Evolutionary conservation across 305 asterid genomes (phyloP), one percentile per base, ranked within the genome.

Genomic region (Fraxinus sp.): DNA sequence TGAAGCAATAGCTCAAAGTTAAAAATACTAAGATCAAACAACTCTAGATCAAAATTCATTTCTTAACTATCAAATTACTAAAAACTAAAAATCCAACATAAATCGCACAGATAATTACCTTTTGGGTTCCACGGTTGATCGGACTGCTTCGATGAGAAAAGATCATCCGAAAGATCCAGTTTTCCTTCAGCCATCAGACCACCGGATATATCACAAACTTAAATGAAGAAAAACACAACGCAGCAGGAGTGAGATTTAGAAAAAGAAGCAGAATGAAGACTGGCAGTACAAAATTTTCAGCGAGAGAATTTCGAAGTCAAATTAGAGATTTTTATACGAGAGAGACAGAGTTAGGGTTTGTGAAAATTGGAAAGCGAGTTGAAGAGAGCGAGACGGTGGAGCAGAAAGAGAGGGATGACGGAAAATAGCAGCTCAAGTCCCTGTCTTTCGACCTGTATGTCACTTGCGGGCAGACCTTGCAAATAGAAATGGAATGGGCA

Each of bases 101-200:
- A 80, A 72, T 35, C 70, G 37, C 77, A 11, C 36, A 46, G 71
- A 36, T 0, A 22, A 85, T 80, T 64, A 95, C 98, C 98, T 91
- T 92, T 91, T 57, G 92, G 81, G 78, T 88, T 88, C 94, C 91
- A 89, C 49, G 94, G 88, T 80, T 92, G 97, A 90, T 94, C 97
- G 80, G 94, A 83, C 78, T 84, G 83, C 85, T 88, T 90, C 5
- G 92, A 86, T 11, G 80, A 62, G 81, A 88, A 83, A 87, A 91
- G 94, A 90, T 90, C 90, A 83, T 89, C 91, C 20, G 89, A 91
- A 80, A 88, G 93, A 88, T 90, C 92, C 26, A 88, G 90, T 87
- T 92, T 92, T 83, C 87, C 86, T 55, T 86, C 93, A 75, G 91
- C 87, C 97, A 93, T 93, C 73, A 77, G 36, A 85, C 35, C 62